Evolutionary conservation across 2,329 filamentous ascomycete species (phyloP).

Genomic region (Boeremia exigua): DNA sequence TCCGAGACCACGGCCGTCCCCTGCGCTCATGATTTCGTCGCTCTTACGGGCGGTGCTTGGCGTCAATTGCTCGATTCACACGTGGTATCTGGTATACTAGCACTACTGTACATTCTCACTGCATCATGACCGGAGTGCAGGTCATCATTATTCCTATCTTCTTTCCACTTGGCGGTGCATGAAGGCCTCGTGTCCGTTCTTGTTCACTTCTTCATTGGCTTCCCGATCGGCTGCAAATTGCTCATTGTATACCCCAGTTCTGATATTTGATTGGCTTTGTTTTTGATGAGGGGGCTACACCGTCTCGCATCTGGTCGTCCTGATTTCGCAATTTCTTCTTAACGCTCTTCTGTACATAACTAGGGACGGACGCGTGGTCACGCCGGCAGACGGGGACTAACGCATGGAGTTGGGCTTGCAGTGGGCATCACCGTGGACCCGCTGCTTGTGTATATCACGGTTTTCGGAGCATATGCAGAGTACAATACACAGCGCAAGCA

Average conservation of each 20-base stretch:
- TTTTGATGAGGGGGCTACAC: slow-evolving; percentile 1
- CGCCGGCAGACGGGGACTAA: slow-evolving; percentile 5
- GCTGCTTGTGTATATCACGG: slow-evolving; percentile 20
- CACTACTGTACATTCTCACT: slow-evolving; percentile 10
- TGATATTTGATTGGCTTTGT: slow-evolving; percentile 15
- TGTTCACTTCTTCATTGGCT: slow-evolving; percentile 19
- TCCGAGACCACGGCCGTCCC: background rate
- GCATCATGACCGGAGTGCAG: slow-evolving; percentile 17
- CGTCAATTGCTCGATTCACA: background rate
- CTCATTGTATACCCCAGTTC: slow-evolving; percentile 31
- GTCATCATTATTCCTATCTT: slow-evolving; percentile 4
- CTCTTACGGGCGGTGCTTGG: background rate
- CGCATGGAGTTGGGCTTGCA: slow-evolving; percentile 17
- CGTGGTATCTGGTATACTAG: slow-evolving; percentile 21
- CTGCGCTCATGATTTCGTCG: background rate
- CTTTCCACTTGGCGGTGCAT: slow-evolving; percentile 3
- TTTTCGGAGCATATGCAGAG: slow-evolving; percentile 10
- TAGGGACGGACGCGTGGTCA: slow-evolving; percentile 15
- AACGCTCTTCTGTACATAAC: slow-evolving; percentile 11
- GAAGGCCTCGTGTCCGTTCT: slow-evolving; percentile 4
- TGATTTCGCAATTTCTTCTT: slow-evolving; percentile 3
- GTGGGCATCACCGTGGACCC: slow-evolving; percentile 9
- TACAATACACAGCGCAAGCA: slow-evolving; percentile 9
- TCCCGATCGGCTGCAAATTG: slow-evolving; percentile 27
- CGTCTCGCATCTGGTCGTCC: slow-evolving; percentile 7